Evolutionary conservation across 345 rosid species (phyloP), one percentile per base, ranked within the genome.

Genomic region (Gossypium bickii): DNA sequence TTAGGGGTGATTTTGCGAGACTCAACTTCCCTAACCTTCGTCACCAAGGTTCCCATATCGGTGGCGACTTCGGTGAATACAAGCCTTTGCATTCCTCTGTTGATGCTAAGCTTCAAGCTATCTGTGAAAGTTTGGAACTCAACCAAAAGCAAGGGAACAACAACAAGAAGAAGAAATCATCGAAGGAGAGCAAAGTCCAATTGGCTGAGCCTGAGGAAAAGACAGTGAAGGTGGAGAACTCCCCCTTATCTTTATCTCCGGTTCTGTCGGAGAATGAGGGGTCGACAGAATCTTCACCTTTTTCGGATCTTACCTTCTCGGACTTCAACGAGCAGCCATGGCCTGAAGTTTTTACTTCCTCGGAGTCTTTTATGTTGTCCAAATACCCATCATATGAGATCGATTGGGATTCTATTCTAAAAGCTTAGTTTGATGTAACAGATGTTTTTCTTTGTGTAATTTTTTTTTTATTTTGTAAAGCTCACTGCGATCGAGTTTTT

Each of bases 311-410:
- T 74, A 87, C 92, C 27, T 82, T 82, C 45, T 70, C 83, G 34
- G 94, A 89, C 13, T 63, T 79, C 41, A 76, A 85, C 48, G 85
- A 85, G 52, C 77, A 82, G 51, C 82, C 72, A 52, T 86, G 92
- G 91, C 84, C 83, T 17, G 72, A 66, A 25, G 68, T 65, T 67
- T 45, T 17, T 16, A 80, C 60, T 17, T 57, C 71, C 2, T 75
- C 89, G 13, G 95, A 92, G 76, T 86, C 83, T 38, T 91, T 88
- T 68, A 48, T 80, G 78, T 80, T 92, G 92, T 89, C 91, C 76
- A 94, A 90, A 82, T 94, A 18, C 78, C 97, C 98, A 3, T 94
- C 98, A 22, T 85, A 83, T 22, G 98, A 94, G 87, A 94, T 92
- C 15, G 98, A 94, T 64, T 94, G 97, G 97, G 97, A 86, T 90